A percentile compares a stretch with the other conserved stretches of the same genome.
Evolutionary conservation across 2,329 filamentous ascomycete genomes (phyloP).

Genomic region (Pestalotiopsis sp.): DNA sequence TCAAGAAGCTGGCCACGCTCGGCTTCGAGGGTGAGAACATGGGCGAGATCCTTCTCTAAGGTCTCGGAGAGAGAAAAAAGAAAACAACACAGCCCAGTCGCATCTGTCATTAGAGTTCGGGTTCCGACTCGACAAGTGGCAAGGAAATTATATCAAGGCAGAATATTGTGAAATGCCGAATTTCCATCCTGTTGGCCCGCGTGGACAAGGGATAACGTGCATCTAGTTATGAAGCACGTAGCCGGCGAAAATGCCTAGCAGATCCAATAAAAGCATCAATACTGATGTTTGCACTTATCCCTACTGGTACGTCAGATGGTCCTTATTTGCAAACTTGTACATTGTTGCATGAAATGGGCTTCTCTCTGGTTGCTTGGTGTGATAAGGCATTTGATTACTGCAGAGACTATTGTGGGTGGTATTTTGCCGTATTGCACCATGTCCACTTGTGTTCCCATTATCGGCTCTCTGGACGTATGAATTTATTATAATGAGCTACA

Average conservation of each 20-base stretch:
- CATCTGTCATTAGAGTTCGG: conserved; percentile 16
- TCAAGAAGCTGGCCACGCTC: conserved; percentile 72
- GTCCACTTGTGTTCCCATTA: too few species aligned
- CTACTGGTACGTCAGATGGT: neutral
- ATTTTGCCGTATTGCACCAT: too few species aligned
- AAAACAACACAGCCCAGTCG: conserved; percentile 7
- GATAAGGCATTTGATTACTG: too few species aligned
- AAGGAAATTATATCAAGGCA: conserved; percentile 39
- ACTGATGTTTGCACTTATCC: neutral
- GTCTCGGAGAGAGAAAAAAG: conserved; percentile 5
- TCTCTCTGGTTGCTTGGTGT: too few species aligned
- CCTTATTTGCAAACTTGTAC: neutral
- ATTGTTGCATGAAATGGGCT: too few species aligned
- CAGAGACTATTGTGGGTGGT: too few species aligned
- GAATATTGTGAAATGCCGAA: conserved; percentile 68
- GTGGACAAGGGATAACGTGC: neutral
- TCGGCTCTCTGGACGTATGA: too few species aligned
- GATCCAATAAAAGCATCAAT: neutral
- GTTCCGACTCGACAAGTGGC: conserved; percentile 12
- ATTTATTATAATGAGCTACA: too few species aligned
- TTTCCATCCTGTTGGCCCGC: neutral
- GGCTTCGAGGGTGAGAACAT: conserved; percentile 88
- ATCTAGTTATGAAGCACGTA: neutral
- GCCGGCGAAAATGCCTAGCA: neutral
- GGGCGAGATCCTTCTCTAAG: conserved; percentile 68